Evolutionary conservation across 441 rosid species (phyloP), one percentile per base, ranked within the genome.

Genomic region (Erodium trifolium): DNA sequence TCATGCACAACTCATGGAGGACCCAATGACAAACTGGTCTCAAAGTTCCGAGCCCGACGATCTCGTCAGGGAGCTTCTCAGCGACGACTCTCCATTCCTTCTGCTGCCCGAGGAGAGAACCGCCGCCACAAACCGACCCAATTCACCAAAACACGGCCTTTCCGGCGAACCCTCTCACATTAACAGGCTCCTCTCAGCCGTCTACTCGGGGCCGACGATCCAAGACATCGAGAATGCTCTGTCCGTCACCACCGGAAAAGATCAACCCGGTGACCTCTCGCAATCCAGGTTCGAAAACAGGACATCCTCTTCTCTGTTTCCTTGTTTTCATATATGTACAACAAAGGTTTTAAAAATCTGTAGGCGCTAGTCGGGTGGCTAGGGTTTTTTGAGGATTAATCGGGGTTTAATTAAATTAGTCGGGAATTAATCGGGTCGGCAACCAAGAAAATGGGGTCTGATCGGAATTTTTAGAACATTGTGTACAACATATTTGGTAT

Each of bases 201-300:
- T 80, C 47, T 82, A 85, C 68, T 88, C 90, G 0, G 85, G 88
- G 13, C 89, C 96, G 31, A 80, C 82, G 14, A 83, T 86, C 59
- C 72, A 75, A 18, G 92, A 91, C 71, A 71, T 86, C 11, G 77
- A 84, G 64, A 76, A 80, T 70, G 83, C 86, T 72, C 70, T 85
- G 5, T 72, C 85, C 8, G 29, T 57, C 35, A 71, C 78, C 1
- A 37, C 43, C 43, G 5, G 43, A 6, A 37, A 37, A 37, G 43
- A 37, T 37, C 43, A 37, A 0, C 9, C 43, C 31, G 31, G 69
- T 63, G 70, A 69, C 18, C 65, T 66, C 57, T 73, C 78, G 5
- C 82, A 71, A 41, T 23, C 83, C 79, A 80, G 43, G 43, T 37
- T 0, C 37, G 37, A 0, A 3, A 34, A 34, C 43, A 37, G 43